phyloP scores from a whole-genome alignment of 371 early-diverging fungal genomes.

The Rhizomucor miehei region DNA sequence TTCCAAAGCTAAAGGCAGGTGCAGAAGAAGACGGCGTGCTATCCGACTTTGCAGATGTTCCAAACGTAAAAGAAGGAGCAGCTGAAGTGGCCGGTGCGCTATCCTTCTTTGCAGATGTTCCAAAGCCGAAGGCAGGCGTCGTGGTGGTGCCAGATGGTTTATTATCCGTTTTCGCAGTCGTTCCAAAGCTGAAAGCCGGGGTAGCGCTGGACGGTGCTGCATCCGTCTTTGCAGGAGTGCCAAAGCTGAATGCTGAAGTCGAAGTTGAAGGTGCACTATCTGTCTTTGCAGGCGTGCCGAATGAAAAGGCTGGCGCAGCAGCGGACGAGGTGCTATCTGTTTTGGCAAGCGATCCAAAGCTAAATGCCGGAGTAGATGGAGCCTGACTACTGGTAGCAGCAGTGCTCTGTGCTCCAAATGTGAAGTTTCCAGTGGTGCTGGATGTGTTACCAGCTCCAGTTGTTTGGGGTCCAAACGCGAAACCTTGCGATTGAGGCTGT shows the following conservation, averaged over 20 bases:
- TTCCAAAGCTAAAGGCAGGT: constrained; percentile 14
- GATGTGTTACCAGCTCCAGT: not conserved
- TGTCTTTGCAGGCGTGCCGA: constrained; percentile 6
- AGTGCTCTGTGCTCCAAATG: constrained; percentile 1
- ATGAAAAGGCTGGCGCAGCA: constrained; percentile 4
- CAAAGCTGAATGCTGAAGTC: not conserved
- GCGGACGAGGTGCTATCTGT: not conserved
- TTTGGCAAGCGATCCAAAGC: constrained; percentile 8
- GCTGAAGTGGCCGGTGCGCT: constrained; percentile 1
- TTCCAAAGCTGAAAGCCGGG: constrained; percentile 15
- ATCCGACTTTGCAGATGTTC: constrained; percentile 6
- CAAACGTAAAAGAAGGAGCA: not conserved
- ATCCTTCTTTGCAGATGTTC: not conserved
- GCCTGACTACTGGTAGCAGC: not conserved
- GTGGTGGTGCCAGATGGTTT: not conserved
- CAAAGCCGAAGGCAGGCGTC: not conserved
- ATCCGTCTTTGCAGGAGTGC: too few relatives aligned
- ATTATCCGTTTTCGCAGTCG: too few relatives aligned
- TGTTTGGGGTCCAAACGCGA: constrained; percentile 2
- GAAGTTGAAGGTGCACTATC: constrained; percentile 4
- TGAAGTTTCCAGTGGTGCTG: not conserved
- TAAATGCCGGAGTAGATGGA: constrained; percentile 4
- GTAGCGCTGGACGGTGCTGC: too few relatives aligned
- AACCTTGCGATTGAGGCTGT: not conserved
- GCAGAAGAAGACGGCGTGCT: not conserved